Evolutionary conservation across 768 basidiomycete genomes (phyloP).

Genomic region (Lentinula edodes): DNA sequence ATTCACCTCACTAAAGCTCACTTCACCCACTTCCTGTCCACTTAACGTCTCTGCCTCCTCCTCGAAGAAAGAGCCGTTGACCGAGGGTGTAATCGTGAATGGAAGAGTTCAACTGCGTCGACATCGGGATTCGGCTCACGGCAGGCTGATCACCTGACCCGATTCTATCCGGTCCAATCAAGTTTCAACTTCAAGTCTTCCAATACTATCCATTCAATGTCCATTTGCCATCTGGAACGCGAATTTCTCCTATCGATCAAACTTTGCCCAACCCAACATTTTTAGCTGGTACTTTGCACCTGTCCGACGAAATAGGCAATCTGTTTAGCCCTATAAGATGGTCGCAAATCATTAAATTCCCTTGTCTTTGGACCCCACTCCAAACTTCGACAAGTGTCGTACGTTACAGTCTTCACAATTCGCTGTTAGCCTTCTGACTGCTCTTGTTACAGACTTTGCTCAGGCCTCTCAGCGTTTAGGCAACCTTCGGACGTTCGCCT

Average conservation of each 20-base stretch:
- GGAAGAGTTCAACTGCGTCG: neutral
- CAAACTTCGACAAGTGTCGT: neutral
- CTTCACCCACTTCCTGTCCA: constrained; percentile 71
- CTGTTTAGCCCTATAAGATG: neutral
- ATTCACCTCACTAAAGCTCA: constrained; percentile 38
- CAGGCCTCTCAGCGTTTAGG: constrained; percentile 46
- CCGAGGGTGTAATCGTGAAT: constrained; percentile 25
- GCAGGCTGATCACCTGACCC: neutral
- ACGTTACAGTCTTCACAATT: neutral
- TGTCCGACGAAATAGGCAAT: neutral
- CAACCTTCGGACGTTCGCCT: constrained; percentile 55
- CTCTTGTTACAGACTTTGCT: constrained; percentile 18
- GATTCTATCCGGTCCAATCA: neutral
- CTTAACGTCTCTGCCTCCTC: constrained; percentile 65
- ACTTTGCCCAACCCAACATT: neutral
- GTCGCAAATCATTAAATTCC: neutral
- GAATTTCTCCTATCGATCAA: constrained; percentile 21
- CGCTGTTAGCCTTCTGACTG: neutral
- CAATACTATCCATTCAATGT: no score
- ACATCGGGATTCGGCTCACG: neutral
- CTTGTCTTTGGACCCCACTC: neutral
- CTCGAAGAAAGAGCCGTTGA: constrained; percentile 44
- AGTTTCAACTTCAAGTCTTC: neutral
- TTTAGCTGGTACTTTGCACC: neutral
- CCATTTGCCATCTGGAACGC: neutral